phyloP scores from a whole-genome alignment of 2,329 filamentous ascomycete genomes.

The Thermothelomyces thermophilus region DNA sequence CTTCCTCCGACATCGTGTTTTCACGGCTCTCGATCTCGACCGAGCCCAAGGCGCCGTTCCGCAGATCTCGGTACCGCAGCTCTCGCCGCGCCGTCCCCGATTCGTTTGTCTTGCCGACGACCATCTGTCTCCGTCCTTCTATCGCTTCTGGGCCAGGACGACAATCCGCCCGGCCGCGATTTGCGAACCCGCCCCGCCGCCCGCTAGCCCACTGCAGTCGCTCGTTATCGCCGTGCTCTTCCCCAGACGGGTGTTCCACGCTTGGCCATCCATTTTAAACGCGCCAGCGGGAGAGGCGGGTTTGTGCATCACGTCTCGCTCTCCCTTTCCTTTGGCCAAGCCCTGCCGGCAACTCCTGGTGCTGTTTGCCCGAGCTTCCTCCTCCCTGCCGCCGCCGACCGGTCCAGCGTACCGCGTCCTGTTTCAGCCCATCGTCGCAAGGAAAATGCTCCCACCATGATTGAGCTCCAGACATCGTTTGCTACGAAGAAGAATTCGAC shows the following conservation, averaged over 20 bases:
- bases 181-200: background rate
- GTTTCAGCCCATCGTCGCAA: background rate
- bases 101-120: background rate
- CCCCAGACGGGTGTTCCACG: background rate
- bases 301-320: background rate
- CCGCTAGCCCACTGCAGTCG: background rate
- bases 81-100: background rate
- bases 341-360: background rate
- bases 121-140: background rate
- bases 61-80: background rate
- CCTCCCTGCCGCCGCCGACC: background rate
- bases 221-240: slow-evolving; percentile 1
- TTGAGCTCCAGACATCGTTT: slow-evolving; percentile 26
- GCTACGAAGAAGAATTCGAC: slow-evolving; percentile 23
- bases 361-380: background rate
- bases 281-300: background rate
- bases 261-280: background rate
- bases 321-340: background rate
- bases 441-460: slow-evolving; percentile 31
- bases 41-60: background rate
- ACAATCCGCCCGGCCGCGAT: background rate
- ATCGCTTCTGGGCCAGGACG: background rate
- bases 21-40: background rate
- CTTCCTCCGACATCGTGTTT: background rate
- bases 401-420: background rate